Evolutionary conservation across 345 rosid species (phyloP), one percentile per base, ranked within the genome.

Genomic region (Linum usitatissimum): DNA sequence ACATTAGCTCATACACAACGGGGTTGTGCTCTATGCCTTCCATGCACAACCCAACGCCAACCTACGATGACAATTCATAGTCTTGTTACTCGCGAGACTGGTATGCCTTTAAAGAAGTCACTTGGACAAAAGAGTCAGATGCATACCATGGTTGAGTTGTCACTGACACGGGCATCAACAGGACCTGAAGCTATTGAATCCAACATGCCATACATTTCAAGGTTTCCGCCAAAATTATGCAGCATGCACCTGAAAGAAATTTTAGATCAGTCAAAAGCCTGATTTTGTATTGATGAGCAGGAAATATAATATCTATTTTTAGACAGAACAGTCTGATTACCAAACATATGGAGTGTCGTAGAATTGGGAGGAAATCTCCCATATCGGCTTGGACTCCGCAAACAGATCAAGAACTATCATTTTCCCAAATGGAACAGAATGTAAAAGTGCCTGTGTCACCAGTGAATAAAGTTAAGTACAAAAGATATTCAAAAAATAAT

Each of bases 1-100:
- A 89, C 83, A 81, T 84, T 48, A 92, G 75, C 74, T 92, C 98
- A 64, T 83, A 89, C 66, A 92, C 96, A 62, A 92, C 85, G 0
- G 96, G 96, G 68, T 92, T 89, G 12, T 92, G 98, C 79, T 92
- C 98, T 72, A 89, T 89, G 61, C 98, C 96, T 71, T 92, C 98
- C 96, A 85, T 85, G 82, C 98, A 92, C 86, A 83, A 78, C 66
- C 98, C 98, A 71, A 92, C 92, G 62, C 98, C 98, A 19, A 91
- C 91, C 98, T 88, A 68, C 68, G 31, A 69, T 28, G 54, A 34
- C 39, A 10, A 61, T 28, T 40, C 18, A 34, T 18, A 21, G 51
- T 13, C 53, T 14, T 34, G 14, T 18, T 48, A 61, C 20, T 18
- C 30, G 9, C 6, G 0, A 4, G 60, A 6, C 15, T 39, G 42